Evolutionary conservation across 805 yeast genomes (phyloP).

Genomic region (Yamadazyma philogaea): DNA sequence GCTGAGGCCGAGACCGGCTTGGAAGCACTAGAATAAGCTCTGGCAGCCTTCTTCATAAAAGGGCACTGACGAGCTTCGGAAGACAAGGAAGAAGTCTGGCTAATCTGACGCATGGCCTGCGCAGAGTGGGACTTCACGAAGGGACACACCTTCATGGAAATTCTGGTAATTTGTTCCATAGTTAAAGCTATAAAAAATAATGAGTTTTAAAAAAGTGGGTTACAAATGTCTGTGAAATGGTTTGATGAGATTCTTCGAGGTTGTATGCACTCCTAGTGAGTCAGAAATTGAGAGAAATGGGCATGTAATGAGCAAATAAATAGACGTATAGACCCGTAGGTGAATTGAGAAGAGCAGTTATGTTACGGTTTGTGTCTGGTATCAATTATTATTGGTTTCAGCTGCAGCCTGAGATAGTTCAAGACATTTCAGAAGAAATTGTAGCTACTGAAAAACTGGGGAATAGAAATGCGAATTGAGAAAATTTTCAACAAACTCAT

Average conservation of each 20-base stretch:
- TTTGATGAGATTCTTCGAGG: neutral
- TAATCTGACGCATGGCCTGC: conserved; percentile 56
- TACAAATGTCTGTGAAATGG: conserved; percentile 6
- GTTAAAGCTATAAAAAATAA: neutral
- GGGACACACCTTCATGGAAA: conserved; percentile 80
- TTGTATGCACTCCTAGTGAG: neutral
- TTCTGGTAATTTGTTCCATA: conserved; percentile 80
- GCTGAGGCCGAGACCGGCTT: conserved; percentile 46
- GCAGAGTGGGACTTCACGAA: conserved; percentile 66
- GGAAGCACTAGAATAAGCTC: conserved; percentile 47
- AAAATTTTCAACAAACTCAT: no score
- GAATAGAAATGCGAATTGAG: no score
- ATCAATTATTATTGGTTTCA: no score
- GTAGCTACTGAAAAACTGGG: no score
- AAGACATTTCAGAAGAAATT: no score
- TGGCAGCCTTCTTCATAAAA: conserved; percentile 77
- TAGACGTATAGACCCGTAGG: neutral
- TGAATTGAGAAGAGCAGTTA: no score
- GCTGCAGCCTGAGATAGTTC: no score
- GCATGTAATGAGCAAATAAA: neutral
- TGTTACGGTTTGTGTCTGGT: no score
- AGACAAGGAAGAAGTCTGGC: conserved; percentile 44
- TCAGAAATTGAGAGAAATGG: neutral
- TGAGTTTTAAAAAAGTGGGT: conserved; percentile 5
- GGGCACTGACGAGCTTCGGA: conserved; percentile 76